These are phyloP conservation scores for Spergularia bocconei DNA, from an alignment of 148 eudicot species.

Conservation along the genomic window DNA sequence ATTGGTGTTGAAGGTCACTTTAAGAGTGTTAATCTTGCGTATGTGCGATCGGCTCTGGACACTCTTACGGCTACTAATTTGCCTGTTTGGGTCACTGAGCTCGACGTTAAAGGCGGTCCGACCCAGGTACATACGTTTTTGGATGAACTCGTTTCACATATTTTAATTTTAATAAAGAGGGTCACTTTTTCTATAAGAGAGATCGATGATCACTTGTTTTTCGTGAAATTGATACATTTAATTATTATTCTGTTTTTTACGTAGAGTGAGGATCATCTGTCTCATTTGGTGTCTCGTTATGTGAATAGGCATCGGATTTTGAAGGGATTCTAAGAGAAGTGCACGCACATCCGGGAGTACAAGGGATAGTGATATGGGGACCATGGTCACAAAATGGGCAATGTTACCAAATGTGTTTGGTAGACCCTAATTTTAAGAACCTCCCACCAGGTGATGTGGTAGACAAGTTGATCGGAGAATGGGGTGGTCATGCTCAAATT, in stretches of 20 bases:
- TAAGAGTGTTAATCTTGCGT: conserved; percentile 28
- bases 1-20: conserved; percentile 50
- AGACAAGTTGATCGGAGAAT: conserved; percentile 41
- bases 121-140: conserved; percentile 30
- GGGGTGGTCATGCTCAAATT: conserved; percentile 11
- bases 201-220: too few species aligned
- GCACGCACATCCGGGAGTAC: conserved; percentile 39
- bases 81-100: conserved; percentile 52
- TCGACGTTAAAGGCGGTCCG: conserved; percentile 35
- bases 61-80: conserved; percentile 31
- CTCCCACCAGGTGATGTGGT: conserved; percentile 48
- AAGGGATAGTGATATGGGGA: conserved; percentile 60
- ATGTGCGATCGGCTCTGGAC: conserved; percentile 43
- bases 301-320: conserved; percentile 33
- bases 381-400: conserved; percentile 43
- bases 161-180: too few species aligned
- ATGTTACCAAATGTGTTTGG: conserved; percentile 55
- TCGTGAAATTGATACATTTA: too few species aligned
- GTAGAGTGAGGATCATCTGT: background rate
- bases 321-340: conserved; percentile 49
- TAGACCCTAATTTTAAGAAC: conserved; percentile 55
- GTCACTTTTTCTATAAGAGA: too few species aligned
- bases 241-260: background rate
- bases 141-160: background rate
- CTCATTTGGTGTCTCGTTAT: background rate